Evolutionary conservation across 345 rosid species (phyloP).

Genomic region (Gossypium anomalum): DNA sequence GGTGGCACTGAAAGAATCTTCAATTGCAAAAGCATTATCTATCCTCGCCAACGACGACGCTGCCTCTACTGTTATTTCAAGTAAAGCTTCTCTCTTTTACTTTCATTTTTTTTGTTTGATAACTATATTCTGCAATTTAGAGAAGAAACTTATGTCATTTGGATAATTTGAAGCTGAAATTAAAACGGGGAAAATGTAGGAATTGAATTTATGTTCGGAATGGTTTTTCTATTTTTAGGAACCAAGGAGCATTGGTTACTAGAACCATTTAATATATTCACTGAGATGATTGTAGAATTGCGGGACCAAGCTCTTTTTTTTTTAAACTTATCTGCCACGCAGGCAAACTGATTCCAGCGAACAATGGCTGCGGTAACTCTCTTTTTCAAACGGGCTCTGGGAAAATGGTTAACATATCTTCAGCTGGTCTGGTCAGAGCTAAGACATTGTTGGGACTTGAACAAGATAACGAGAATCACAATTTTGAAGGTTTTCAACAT

Average conservation of each 20-base stretch:
- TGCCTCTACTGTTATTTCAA: slow-evolving; percentile 22
- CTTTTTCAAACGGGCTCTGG: slow-evolving; percentile 81
- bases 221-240: background rate
- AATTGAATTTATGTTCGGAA: background rate
- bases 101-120: background rate
- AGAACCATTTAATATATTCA: background rate
- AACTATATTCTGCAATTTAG: background rate
- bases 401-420: slow-evolving; percentile 56
- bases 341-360: slow-evolving; percentile 34
- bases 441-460: slow-evolving; percentile 62
- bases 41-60: slow-evolving; percentile 38
- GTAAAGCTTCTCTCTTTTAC: slow-evolving; percentile 20
- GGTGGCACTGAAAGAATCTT: slow-evolving; percentile 56
- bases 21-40: slow-evolving; percentile 53
- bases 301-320: background rate
- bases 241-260: background rate
- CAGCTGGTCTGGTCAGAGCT: slow-evolving; percentile 67
- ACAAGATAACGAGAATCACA: slow-evolving; percentile 27
- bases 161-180: background rate
- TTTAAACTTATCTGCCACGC: slow-evolving; percentile 8
- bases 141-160: background rate
- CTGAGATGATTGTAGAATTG: background rate
- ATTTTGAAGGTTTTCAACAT: slow-evolving; percentile 32
- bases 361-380: slow-evolving; percentile 29
- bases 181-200: background rate